These are phyloP conservation scores for Geotrichum bryndzae DNA, from an alignment of 1,139 yeast genomes.

Conservation along the genomic window DNA sequence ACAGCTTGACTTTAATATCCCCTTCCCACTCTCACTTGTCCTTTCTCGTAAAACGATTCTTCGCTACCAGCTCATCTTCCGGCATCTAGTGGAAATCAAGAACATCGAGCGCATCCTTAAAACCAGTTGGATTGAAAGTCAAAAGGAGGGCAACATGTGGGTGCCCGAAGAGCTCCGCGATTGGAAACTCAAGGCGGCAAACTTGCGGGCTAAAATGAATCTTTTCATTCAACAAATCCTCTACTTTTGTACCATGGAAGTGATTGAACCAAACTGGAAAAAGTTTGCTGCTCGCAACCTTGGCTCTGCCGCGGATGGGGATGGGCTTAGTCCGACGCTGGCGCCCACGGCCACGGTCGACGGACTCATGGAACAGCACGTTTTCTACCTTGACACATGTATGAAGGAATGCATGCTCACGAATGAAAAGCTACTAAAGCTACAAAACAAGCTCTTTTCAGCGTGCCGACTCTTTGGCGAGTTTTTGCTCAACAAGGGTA, in stretches of 20 bases:
- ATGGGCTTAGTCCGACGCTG: background rate
- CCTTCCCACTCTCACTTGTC: slow-evolving; percentile 80
- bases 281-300: slow-evolving; percentile 37
- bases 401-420: slow-evolving; percentile 66
- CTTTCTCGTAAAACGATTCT: slow-evolving; percentile 63
- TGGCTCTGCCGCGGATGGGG: background rate
- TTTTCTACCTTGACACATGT: slow-evolving; percentile 57
- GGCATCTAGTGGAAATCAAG: slow-evolving; percentile 60
- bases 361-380: slow-evolving; percentile 46
- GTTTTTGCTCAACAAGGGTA: slow-evolving; percentile 50
- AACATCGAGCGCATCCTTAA: slow-evolving; percentile 57
- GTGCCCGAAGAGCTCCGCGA: slow-evolving; percentile 37
- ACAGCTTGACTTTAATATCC: slow-evolving; percentile 62
- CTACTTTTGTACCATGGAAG: slow-evolving; percentile 53
- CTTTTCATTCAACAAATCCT: slow-evolving; percentile 53
- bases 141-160: slow-evolving; percentile 38
- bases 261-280: slow-evolving; percentile 53
- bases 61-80: slow-evolving; percentile 75
- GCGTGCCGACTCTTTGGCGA: slow-evolving; percentile 48
- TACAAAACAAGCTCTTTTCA: slow-evolving; percentile 36
- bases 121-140: slow-evolving; percentile 68
- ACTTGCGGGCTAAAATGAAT: slow-evolving; percentile 57
- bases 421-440: slow-evolving; percentile 48
- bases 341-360: slow-evolving; percentile 43
- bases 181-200: slow-evolving; percentile 55